phyloP scores from a whole-genome alignment of 1,139 yeast species.

The Williopsis jadinii region DNA sequence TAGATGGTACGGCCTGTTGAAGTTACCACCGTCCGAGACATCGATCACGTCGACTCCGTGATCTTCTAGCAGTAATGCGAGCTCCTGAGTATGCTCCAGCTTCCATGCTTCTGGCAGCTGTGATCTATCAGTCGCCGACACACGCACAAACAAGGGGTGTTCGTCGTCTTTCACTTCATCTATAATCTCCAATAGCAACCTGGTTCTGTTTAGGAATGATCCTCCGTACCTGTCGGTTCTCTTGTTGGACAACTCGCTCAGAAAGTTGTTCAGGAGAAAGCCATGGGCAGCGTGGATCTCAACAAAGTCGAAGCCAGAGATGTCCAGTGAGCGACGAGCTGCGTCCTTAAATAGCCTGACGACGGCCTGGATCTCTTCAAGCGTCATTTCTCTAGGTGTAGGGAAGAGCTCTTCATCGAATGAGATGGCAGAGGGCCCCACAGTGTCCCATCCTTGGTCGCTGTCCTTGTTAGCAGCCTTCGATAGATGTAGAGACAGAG shows the following conservation, averaged over 20 bases:
- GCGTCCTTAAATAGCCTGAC: constrained; percentile 35
- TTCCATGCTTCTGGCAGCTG: constrained; percentile 37
- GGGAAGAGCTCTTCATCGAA: constrained; percentile 25
- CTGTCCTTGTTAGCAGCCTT: constrained; percentile 33
- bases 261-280: constrained; percentile 35
- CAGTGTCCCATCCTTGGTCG: constrained; percentile 21
- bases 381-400: constrained; percentile 5
- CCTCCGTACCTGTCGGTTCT: constrained; percentile 52
- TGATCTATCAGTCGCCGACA: constrained; percentile 36
- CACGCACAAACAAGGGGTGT: constrained; percentile 37
- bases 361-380: constrained; percentile 29
- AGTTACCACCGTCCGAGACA: constrained; percentile 48
- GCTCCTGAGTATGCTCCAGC: constrained; percentile 22
- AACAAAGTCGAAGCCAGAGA: constrained; percentile 41
- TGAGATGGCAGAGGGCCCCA: constrained; percentile 41
- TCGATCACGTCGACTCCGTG: constrained; percentile 49
- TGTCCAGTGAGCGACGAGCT: constrained; percentile 38
- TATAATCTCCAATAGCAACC: constrained; percentile 31
- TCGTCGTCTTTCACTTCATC: constrained; percentile 30
- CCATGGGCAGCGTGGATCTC: constrained; percentile 52
- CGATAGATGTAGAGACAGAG: constrained; percentile 3
- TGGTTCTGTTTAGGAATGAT: constrained; percentile 34
- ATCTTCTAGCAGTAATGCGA: constrained; percentile 12
- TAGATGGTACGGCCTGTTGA: constrained; percentile 28
- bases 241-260: constrained; percentile 32